Evolutionary conservation across 192 early-diverging fungal genomes (phyloP).

Genomic region (Piromyces finnis): DNA sequence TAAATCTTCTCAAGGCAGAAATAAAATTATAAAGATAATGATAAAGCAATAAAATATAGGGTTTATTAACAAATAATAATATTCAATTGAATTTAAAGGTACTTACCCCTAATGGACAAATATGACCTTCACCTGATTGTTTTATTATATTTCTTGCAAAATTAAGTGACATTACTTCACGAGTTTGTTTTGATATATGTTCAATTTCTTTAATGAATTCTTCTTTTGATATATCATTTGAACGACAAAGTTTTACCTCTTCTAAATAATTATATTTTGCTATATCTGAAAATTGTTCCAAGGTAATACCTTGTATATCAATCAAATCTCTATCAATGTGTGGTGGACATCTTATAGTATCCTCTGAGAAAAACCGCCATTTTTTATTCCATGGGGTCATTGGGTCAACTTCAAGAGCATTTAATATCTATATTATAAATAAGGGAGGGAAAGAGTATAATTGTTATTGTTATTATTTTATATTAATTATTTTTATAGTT

Average conservation of each 20-base stretch:
- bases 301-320: background rate
- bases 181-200: background rate
- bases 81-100: no score
- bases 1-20: no score
- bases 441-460: no score
- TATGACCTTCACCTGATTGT: background rate
- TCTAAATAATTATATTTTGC: background rate
- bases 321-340: background rate
- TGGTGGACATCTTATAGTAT: background rate
- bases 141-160: background rate
- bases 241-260: background rate
- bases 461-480: no score
- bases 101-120: background rate
- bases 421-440: background rate
- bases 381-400: background rate
- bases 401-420: background rate
- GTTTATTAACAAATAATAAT: no score
- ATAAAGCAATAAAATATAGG: no score
- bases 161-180: background rate
- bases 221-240: background rate
- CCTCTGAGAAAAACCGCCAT: background rate
- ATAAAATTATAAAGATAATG: no score
- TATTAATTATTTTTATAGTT: no score
- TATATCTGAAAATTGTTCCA: background rate
- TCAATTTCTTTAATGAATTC: background rate